Evolutionary conservation across 73 alveolate genomes (phyloP).

Genomic region (Paramecium tetraurelia): DNA sequence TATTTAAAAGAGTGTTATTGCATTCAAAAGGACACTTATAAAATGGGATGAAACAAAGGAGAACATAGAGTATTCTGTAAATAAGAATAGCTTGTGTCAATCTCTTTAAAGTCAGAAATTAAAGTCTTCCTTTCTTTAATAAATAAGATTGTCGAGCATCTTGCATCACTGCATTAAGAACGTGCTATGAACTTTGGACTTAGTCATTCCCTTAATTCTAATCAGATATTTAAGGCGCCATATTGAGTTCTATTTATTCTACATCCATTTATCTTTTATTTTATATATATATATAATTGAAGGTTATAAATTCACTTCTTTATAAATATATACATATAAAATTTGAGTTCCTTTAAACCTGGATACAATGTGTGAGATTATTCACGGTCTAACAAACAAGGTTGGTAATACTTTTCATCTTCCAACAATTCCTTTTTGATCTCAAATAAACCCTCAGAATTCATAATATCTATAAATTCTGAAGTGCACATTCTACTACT

Average conservation of each 20-base stretch:
- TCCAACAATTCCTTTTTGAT: neutral
- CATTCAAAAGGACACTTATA: neutral
- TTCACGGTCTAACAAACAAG: neutral
- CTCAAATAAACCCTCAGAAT: neutral
- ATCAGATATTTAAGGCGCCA: neutral
- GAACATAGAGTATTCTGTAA: neutral
- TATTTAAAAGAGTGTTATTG: neutral
- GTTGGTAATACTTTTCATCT: slow-evolving; percentile 3
- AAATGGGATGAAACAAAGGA: neutral
- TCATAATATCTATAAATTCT: slow-evolving; percentile 11
- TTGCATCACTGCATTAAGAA: neutral
- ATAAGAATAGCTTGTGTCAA: neutral
- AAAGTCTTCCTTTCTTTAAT: neutral
- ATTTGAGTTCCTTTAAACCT: slow-evolving; percentile 9
- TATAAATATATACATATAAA: neutral
- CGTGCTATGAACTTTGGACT: neutral
- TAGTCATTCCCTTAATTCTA: neutral
- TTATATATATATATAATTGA: neutral
- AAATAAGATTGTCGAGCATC: neutral
- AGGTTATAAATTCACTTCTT: neutral
- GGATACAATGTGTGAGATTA: neutral
- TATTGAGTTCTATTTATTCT: neutral
- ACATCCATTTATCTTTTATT: neutral
- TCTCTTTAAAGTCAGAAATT: neutral
- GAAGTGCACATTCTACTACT: neutral